These are phyloP conservation scores for Ambispora gerdemannii DNA, from an alignment of 192 early-diverging fungal genomes.

Conservation along the genomic window DNA sequence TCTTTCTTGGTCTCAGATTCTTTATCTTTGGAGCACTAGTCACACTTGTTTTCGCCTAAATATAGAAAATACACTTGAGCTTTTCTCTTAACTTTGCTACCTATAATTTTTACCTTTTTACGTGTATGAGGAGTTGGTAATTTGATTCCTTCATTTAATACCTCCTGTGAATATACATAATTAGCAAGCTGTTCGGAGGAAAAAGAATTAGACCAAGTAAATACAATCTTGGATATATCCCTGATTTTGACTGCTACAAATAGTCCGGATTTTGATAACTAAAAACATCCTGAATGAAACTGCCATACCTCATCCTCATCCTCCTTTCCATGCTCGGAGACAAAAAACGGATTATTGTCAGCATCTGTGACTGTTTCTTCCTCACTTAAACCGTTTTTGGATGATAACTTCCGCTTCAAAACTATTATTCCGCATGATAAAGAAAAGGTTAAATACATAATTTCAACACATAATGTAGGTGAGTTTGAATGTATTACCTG, in stretches of 20 bases:
- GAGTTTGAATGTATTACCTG: no score
- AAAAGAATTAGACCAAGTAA: conserved; percentile 13
- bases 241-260: background rate
- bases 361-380: background rate
- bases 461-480: no score
- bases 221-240: no score
- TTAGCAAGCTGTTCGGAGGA: conserved; percentile 16
- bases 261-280: background rate
- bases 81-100: conserved; percentile 22
- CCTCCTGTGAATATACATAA: conserved; percentile 18
- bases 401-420: no score
- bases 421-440: no score
- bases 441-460: no score
- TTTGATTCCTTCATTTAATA: conserved; percentile 10
- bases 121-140: conserved; percentile 16
- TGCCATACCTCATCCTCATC: background rate
- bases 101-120: conserved; percentile 26
- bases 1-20: conserved; percentile 11
- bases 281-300: background rate
- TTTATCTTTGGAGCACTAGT: background rate
- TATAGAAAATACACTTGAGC: conserved; percentile 23
- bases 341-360: background rate
- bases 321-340: background rate
- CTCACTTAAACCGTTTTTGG: no score
- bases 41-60: conserved; percentile 16